phyloP scores from a whole-genome alignment of 78 protist genomes.

The Isochrysis galbana region DNA sequence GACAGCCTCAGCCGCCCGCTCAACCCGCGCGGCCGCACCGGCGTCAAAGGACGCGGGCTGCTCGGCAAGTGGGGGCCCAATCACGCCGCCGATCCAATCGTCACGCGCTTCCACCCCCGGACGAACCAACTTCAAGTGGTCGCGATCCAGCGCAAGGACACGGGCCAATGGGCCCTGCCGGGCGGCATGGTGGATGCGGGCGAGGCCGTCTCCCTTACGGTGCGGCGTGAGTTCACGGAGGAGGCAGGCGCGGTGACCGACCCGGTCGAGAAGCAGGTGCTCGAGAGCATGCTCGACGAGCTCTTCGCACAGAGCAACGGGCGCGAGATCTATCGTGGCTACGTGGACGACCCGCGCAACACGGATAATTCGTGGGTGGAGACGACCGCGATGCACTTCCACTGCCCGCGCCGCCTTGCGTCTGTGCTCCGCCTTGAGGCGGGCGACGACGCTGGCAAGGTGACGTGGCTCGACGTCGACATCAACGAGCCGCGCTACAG shows the following conservation, averaged over 20 bases:
- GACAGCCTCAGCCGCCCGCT: background rate
- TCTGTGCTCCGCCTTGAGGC: too few relatives aligned
- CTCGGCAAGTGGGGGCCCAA: background rate
- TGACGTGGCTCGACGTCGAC: too few relatives aligned
- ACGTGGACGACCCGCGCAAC: background rate
- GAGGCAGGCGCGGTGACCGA: slow-evolving; percentile 25
- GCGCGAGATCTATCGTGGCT: background rate
- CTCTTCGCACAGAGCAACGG: background rate
- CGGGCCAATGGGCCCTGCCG: background rate
- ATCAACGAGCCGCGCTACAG: too few relatives aligned
- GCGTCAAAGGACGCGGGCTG: background rate
- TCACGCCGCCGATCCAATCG: background rate
- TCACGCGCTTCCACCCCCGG: background rate
- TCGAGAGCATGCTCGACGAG: background rate
- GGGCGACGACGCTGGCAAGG: too few relatives aligned
- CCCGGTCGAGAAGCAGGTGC: background rate
- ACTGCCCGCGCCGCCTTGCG: too few relatives aligned
- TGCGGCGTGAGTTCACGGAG: slow-evolving; percentile 36
- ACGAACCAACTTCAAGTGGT: background rate
- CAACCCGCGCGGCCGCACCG: background rate
- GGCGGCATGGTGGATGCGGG: slow-evolving; percentile 45
- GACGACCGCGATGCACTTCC: background rate
- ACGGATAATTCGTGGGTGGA: background rate
- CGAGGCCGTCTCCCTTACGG: slow-evolving; percentile 2
- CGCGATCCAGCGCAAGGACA: background rate